Evolutionary conservation across 768 basidiomycete species (phyloP).

Genomic region (Rhizopogon roseolus): DNA sequence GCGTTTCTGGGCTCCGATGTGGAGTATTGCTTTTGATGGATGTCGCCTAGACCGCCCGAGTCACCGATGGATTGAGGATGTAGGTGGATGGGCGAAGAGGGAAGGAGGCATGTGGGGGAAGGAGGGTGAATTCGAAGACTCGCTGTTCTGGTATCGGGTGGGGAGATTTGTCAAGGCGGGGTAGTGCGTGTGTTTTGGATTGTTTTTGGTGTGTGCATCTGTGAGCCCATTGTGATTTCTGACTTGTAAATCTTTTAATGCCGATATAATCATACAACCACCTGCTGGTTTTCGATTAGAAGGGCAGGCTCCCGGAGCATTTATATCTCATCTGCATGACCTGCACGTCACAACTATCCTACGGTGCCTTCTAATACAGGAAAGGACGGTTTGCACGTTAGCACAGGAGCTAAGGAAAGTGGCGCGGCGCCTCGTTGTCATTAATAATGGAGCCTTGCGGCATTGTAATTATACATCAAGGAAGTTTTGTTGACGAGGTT

Average conservation of each 20-base stretch:
- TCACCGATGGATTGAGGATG: slow-evolving; percentile 38
- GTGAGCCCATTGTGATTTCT: too few relatives aligned
- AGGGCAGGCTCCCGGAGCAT: background rate
- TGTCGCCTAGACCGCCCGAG: slow-evolving; percentile 59
- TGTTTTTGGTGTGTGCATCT: too few relatives aligned
- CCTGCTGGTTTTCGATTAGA: too few relatives aligned
- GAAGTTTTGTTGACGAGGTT: slow-evolving; percentile 66
- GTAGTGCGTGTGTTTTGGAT: slow-evolving; percentile 1
- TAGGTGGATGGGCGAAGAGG: slow-evolving; percentile 44
- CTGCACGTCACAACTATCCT: slow-evolving; percentile 82
- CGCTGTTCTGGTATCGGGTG: slow-evolving; percentile 54
- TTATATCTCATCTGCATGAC: slow-evolving; percentile 42
- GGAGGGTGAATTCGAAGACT: slow-evolving; percentile 49
- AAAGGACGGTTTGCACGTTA: too few relatives aligned
- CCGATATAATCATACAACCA: too few relatives aligned
- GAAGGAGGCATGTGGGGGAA: slow-evolving; percentile 37
- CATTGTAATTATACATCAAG: slow-evolving; percentile 75
- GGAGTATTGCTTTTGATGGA: slow-evolving; percentile 43
- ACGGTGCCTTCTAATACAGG: slow-evolving; percentile 72
- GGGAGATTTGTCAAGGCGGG: slow-evolving; percentile 51
- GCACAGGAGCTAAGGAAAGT: slow-evolving; percentile 31
- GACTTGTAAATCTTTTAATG: too few relatives aligned
- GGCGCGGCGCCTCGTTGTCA: too few relatives aligned
- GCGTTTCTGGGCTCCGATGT: slow-evolving; percentile 65
- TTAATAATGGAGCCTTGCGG: too few relatives aligned